These are phyloP conservation scores for Claviceps digitariae DNA, from an alignment of 2,329 filamentous ascomycete species.

Conservation along the genomic window DNA sequence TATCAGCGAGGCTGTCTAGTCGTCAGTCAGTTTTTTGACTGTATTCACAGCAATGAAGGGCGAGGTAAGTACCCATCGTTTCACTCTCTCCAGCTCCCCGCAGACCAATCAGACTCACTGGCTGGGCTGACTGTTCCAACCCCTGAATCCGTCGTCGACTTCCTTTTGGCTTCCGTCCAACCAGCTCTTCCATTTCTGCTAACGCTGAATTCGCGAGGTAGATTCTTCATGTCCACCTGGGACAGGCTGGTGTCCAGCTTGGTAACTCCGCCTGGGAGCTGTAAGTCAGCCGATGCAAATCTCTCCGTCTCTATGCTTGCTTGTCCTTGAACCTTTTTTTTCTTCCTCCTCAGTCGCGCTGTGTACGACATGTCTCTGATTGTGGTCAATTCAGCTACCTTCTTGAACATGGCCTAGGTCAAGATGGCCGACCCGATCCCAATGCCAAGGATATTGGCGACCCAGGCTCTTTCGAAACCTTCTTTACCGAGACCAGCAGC, in stretches of 20 bases:
- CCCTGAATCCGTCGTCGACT: background rate
- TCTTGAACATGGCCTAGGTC: slow-evolving; percentile 56
- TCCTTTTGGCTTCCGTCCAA: background rate
- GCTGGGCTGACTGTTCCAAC: background rate
- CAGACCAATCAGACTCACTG: background rate
- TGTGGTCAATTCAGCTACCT: slow-evolving; percentile 41
- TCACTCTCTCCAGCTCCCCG: background rate
- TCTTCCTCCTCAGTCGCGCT: background rate
- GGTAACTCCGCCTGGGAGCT: slow-evolving; percentile 66
- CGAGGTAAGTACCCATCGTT: slow-evolving; percentile 30
- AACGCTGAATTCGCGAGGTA: slow-evolving; percentile 16
- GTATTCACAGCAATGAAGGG: slow-evolving; percentile 31
- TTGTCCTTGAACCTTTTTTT: background rate
- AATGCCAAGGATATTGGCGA: slow-evolving; percentile 46
- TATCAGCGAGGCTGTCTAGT: slow-evolving; percentile 2
- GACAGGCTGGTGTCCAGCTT: slow-evolving; percentile 60
- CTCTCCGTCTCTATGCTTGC: background rate
- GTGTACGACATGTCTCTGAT: slow-evolving; percentile 11
- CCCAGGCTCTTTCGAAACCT: slow-evolving; percentile 54
- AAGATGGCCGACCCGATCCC: slow-evolving; percentile 50
- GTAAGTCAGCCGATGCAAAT: slow-evolving; percentile 36
- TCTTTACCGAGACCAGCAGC: slow-evolving; percentile 58
- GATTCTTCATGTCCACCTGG: slow-evolving; percentile 51
- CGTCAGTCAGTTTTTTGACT: slow-evolving; percentile 9
- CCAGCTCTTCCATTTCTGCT: slow-evolving; percentile 3